phyloP scores from a whole-genome alignment of 2,329 filamentous ascomycete species.

The Trichoderma endophyticum region DNA sequence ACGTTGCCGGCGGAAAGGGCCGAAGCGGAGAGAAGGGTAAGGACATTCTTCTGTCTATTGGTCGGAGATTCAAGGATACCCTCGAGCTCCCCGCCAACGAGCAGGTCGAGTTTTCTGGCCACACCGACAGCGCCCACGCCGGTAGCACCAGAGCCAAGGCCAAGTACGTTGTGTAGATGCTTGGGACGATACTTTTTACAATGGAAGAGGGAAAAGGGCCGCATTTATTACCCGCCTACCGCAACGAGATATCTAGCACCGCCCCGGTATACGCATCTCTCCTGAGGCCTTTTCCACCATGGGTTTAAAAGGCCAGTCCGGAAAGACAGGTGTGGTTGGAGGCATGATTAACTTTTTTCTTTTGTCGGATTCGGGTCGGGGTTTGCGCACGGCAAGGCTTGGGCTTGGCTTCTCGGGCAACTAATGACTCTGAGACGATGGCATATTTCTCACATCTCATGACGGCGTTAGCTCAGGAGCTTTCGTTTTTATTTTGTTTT shows the following conservation, averaged over 20 bases:
- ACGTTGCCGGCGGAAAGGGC: slow-evolving; percentile 72
- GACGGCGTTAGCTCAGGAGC: slow-evolving; percentile 34
- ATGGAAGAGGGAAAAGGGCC: slow-evolving; percentile 19
- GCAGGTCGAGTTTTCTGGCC: slow-evolving; percentile 88
- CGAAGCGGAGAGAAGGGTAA: slow-evolving; percentile 77
- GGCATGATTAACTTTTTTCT: slow-evolving; percentile 13
- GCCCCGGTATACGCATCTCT: slow-evolving; percentile 17
- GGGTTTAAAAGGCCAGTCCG: not conserved
- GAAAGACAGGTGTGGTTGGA: slow-evolving; percentile 3
- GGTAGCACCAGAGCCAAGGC: slow-evolving; percentile 95
- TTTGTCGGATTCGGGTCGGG: slow-evolving; percentile 16
- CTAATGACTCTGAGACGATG: slow-evolving; percentile 15
- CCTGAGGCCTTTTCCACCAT: not conserved
- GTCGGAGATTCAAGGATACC: slow-evolving; percentile 87
- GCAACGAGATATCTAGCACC: slow-evolving; percentile 22
- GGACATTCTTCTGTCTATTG: slow-evolving; percentile 80
- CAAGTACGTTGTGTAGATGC: slow-evolving; percentile 77
- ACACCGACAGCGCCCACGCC: slow-evolving; percentile 88
- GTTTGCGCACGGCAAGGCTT: slow-evolving; percentile 14
- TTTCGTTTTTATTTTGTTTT: slow-evolving; percentile 23
- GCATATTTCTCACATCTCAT: slow-evolving; percentile 25
- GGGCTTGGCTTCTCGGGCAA: slow-evolving; percentile 14
- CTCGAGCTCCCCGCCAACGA: slow-evolving; percentile 75
- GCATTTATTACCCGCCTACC: slow-evolving; percentile 23
- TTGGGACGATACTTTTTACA: not conserved